These are phyloP conservation scores for Oehlia diaphana DNA, from an alignment of 192 early-diverging fungal genomes.

Conservation along the genomic window DNA sequence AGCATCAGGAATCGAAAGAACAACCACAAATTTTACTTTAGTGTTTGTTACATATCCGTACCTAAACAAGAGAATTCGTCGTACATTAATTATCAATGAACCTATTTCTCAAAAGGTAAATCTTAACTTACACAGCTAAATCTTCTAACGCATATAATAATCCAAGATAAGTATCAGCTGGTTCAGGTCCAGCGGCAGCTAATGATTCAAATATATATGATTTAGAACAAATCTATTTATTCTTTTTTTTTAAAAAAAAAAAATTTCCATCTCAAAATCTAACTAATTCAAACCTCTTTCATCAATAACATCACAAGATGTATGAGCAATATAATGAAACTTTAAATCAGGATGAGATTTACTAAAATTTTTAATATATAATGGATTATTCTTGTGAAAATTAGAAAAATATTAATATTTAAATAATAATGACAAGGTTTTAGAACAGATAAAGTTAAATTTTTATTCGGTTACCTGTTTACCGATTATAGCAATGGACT, in stretches of 20 bases:
- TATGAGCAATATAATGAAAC: slow-evolving; percentile 91
- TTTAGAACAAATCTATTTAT: neutral
- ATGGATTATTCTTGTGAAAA: slow-evolving; percentile 72
- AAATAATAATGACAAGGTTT: neutral
- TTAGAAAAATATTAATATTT: neutral
- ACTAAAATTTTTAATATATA: slow-evolving; percentile 82
- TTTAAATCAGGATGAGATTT: slow-evolving; percentile 74
- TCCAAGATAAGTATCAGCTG: slow-evolving; percentile 83
- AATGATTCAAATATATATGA: slow-evolving; percentile 12
- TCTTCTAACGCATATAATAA: slow-evolving; percentile 88
- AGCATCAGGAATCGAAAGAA: slow-evolving; percentile 68
- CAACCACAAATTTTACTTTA: slow-evolving; percentile 69
- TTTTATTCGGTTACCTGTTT: slow-evolving; percentile 15
- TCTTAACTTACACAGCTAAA: slow-evolving; percentile 68
- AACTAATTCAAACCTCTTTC: slow-evolving; percentile 60
- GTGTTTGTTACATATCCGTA: slow-evolving; percentile 91
- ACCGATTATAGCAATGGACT: slow-evolving; percentile 25
- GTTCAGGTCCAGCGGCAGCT: slow-evolving; percentile 52
- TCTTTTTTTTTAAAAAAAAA: neutral
- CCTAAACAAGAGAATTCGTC: slow-evolving; percentile 32
- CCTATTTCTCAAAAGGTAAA: neutral
- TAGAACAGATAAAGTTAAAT: neutral
- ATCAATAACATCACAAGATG: slow-evolving; percentile 88
- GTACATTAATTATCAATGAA: slow-evolving; percentile 6
- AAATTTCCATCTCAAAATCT: too few relatives aligned